These are phyloP conservation scores for Gossypium thurberi DNA, from an alignment of 345 rosid species.

Conservation along the genomic window DNA sequence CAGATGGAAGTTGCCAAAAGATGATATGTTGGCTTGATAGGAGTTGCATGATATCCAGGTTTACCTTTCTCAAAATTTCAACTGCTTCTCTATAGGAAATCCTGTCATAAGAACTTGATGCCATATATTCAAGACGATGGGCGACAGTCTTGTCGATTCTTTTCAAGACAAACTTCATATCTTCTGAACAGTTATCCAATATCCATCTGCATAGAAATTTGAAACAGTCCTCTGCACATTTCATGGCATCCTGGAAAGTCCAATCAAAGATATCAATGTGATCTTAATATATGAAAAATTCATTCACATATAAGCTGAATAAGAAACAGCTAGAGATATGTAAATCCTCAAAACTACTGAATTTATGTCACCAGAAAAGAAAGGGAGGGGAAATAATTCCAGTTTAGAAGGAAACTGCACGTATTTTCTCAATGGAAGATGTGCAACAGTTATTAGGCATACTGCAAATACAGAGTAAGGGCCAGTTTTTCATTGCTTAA, in stretches of 20 bases:
- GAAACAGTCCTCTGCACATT: conserved; percentile 63
- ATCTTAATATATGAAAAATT: neutral
- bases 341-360: neutral
- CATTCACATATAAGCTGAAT: neutral
- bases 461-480: neutral
- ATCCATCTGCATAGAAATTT: conserved; percentile 73
- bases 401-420: neutral
- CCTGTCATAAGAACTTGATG: conserved; percentile 36
- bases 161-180: conserved; percentile 53
- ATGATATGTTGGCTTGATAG: neutral
- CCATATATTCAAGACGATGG: conserved; percentile 48
- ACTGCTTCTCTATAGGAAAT: conserved; percentile 61
- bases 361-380: neutral
- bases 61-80: conserved; percentile 50
- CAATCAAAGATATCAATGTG: conserved; percentile 11
- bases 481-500: too few species aligned
- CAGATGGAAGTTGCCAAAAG: neutral
- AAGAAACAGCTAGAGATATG: neutral
- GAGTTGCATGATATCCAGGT: neutral
- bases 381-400: neutral
- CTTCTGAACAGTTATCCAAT: conserved; percentile 53
- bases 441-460: neutral
- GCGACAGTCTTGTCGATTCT: conserved; percentile 46
- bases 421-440: neutral
- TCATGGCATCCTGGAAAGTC: conserved; percentile 63